Evolutionary conservation across 2,329 filamentous ascomycete species (phyloP), one percentile per base, ranked within the genome.

Genomic region (Pyrenophora graminea): DNA sequence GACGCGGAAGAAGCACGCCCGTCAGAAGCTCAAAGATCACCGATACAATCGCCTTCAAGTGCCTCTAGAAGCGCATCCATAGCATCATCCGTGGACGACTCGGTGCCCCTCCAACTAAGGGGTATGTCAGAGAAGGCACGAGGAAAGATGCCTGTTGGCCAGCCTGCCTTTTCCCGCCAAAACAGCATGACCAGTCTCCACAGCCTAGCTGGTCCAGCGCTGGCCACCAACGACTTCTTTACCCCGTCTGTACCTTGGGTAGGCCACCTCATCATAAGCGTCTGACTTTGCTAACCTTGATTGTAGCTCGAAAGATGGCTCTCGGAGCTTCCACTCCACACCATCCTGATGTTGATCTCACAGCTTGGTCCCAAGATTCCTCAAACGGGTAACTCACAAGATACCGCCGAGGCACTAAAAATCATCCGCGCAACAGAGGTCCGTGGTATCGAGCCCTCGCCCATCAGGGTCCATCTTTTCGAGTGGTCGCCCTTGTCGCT

Each of bases 71-170:
- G 40, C 17, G 40, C 46, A 3, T 93, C 90, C 0, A 79, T 88
- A 17, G 84, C 85, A 23, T 83, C 82, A 0, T 84, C 84, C 0
- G 76, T 83, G 1, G 91, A 95, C 52, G 91, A 95, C 53, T 87
- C 88, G 3, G 84, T 96, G 8, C 91, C 91, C 12, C 81, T 86
- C 17, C 92, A 97, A 69, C 72, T 96, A 25, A 84, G 90, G 50
- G 91, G 91, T 47, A 96, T 97, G 90, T 97, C 93, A 17, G 94
- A 97, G 74, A 99, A 97, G 72, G 94, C 94, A 13, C 82, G 94
- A 42, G 94, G 94, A 6, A 99, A 99, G 74, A 91, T 96, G 85
- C 94, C 93, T 23, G 91, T 89, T 10, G 89, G 90, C 1, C 81
- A 87, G 42, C 82, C 84, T n/a, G 84, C 84, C 2, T 96, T 97